Base-by-base conservation (phyloP, 2,329 filamentous ascomycete species). In the Chrysoporthe cubensis region DNA sequence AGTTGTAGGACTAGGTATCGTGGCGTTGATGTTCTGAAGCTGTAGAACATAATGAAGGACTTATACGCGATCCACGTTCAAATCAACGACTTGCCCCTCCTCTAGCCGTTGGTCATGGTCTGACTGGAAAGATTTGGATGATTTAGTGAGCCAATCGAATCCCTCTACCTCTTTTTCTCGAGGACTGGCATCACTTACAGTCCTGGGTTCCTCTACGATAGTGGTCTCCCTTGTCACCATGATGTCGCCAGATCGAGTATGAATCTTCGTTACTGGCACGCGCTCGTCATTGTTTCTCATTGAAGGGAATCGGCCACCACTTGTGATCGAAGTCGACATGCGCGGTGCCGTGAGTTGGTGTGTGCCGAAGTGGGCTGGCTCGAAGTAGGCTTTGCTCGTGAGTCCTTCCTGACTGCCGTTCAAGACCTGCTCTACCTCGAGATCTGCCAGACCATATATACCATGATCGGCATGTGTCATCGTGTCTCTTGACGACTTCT, bases 161-260 rank as follows among this genome's bases (percentile, higher is more conserved):
- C 62, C 48, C 18, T 62, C 62, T 18, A 8, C 21, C 8, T 63
- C 61, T 3, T 54, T 26, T 42, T 21, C n/a, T 9, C 8, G n/a
- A 50, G 4, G 8, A 11, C 21, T 32, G 48, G 21, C 37, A 40
- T 6, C 6, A 40, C 5, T 40, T 9, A 40, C 37, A 40, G 37
- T 32, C n/a, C 43, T 18, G 2, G 52, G 63, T 21, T 66, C 57
- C 14, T 65, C 66, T 57, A 44, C 56, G 46, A 65, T 46, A 8
- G 57, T 65, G 14, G 66, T 68, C 57, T 68, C 66, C 4, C 40
- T 65, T 6, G 66, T 68, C 26, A 62, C 62, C 56, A 68, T 52
- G 32, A 65, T 68, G 37, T 65, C 62, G 42, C 32, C 62, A 3
- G 42, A 40, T 42, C 48, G 62, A 48, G 64, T 65, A 8, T 65